Percentiles rank a stretch among this genome's conserved stretches.
Conservation (phyloP, 805 yeast genomes). For the Pichia californica region DNA sequence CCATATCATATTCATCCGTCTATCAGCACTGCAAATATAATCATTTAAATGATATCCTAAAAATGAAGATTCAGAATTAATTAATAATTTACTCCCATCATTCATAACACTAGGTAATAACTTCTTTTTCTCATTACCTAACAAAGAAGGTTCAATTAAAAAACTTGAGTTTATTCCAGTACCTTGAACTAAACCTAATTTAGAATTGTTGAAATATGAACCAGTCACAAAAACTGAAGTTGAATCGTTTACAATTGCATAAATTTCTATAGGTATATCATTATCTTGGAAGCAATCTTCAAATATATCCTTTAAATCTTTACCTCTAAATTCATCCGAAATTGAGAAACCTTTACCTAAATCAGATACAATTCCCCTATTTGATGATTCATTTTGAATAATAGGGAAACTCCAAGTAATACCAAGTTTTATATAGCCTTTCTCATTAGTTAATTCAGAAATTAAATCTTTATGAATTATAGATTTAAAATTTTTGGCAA, state of each 20-base stretch:
- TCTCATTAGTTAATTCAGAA: not conserved
- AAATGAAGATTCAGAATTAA: constrained; percentile 49
- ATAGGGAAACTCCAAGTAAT: constrained; percentile 56
- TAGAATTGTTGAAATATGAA: constrained; percentile 27
- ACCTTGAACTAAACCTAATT: constrained; percentile 56
- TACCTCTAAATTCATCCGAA: constrained; percentile 34
- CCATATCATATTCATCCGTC: constrained; percentile 3
- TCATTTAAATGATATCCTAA: constrained; percentile 41
- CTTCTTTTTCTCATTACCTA: not conserved
- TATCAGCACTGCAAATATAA: constrained; percentile 13
- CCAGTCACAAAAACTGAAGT: constrained; percentile 60
- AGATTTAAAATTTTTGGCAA: not conserved
- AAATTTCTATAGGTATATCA: constrained; percentile 31
- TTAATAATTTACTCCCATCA: not conserved
- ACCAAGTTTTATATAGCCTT: constrained; percentile 27
- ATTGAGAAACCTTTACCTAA: constrained; percentile 60
- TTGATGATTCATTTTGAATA: constrained; percentile 30
- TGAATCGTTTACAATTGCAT: constrained; percentile 51
- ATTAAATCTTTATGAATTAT: no score
- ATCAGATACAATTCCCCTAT: constrained; percentile 39
- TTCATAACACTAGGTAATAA: constrained; percentile 20
- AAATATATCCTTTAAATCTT: constrained; percentile 37
- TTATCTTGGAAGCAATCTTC: constrained; percentile 22
- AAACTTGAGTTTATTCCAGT: constrained; percentile 35
- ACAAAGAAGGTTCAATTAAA: constrained; percentile 17